Conservation (phyloP, 306 rosid genomes). For the Vicia sativa region DNA sequence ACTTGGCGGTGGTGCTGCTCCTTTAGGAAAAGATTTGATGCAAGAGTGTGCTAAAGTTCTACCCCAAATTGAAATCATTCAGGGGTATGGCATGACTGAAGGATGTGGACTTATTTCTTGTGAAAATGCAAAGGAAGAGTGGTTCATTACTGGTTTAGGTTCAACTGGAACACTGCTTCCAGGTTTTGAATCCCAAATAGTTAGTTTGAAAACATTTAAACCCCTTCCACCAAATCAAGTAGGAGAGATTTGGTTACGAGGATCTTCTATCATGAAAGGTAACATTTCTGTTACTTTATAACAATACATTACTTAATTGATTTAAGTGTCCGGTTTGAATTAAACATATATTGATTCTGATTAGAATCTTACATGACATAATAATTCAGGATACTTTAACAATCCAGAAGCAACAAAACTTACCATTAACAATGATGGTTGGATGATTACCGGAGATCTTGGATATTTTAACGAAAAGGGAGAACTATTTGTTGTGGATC, state of each 20-base stretch:
- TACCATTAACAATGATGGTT: conserved; percentile 49
- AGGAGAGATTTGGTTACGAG: conserved; percentile 53
- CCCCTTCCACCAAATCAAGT: conserved; percentile 49
- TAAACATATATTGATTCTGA: conserved; percentile 2
- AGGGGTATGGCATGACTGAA: conserved; percentile 66
- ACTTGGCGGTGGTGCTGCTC: conserved; percentile 45
- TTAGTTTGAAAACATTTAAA: conserved; percentile 37
- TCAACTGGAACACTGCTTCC: conserved; percentile 46
- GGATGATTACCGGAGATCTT: conserved; percentile 54
- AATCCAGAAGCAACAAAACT: conserved; percentile 47
- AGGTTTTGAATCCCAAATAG: conserved; percentile 44
- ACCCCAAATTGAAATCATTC: conserved; percentile 38
- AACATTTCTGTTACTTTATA: not conserved
- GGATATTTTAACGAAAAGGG: conserved; percentile 56
- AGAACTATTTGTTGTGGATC: conserved; percentile 49
- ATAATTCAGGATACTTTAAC: conserved; percentile 49
- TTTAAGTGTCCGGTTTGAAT: not conserved
- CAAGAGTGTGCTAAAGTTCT: conserved; percentile 40
- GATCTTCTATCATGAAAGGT: conserved; percentile 56
- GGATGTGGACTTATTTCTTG: conserved; percentile 41
- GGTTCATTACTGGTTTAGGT: conserved; percentile 37
- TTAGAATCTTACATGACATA: not conserved
- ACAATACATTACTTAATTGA: not conserved
- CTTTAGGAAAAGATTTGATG: conserved; percentile 50
- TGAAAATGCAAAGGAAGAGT: conserved; percentile 35